Evolutionary conservation across 176 grass and related monocot species (phyloP), one percentile per base, ranked within the genome.

Genomic region (Musa itinerans): DNA sequence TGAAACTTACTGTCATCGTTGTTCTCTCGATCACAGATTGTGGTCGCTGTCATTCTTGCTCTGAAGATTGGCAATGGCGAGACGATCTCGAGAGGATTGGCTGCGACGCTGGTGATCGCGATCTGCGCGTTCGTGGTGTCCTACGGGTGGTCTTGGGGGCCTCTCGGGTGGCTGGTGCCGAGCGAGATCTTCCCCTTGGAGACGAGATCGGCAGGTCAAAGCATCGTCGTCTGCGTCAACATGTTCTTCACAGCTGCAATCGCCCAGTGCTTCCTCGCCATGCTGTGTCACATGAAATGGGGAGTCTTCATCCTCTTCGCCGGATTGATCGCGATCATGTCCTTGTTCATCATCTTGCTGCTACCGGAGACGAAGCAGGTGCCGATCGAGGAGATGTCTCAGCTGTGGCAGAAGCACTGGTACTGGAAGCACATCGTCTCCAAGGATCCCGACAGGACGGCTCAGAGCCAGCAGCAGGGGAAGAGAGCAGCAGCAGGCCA

Each of bases 361-460:
- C 84, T 98, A 65, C 95, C 95, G 51, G 95, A 98, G 88, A 98
- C 95, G 5, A 98, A 98, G 88, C 95, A 98, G 78, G 80, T 98
- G 74, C 90, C 95, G 63, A 98, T 98, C 74, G 95, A 98, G 84
- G 95, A 98, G 88, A 84, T 99, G 16, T 90, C 88, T 76, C 83
- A 84, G 76, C 84, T 99, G 1, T 99, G 93, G 29, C 90, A 99
- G 80, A 89, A 82, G 64, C 90, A 99, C 72, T 99, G 95, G 90
- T 99, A 91, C 76, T 99, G 95, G 95, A 99, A 94, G 82, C 75
- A 77, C 43, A 64, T 94, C 17, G 90, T 99, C 13, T 74, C 73
- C 3, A 87, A 76, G 69, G 95, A 99, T 50, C 73, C 73, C 0
- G 21, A 65, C 11, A 52, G 5, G 6, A 86, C 82, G 79, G 74